Conservation (phyloP, 2,329 filamentous ascomycete genomes). For the Aspergillus hiratsukae region DNA sequence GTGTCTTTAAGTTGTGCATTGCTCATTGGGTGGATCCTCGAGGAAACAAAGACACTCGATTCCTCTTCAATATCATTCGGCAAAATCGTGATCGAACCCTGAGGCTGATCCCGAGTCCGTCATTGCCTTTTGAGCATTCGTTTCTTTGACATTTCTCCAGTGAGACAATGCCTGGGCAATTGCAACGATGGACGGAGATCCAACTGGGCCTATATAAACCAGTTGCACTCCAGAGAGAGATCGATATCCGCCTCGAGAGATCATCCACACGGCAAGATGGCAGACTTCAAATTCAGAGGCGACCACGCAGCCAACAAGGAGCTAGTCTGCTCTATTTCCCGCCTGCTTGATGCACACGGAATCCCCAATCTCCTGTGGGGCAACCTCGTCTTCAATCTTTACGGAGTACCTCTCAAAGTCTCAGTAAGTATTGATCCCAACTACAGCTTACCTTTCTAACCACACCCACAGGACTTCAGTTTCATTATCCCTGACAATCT, state of each 20-base stretch:
- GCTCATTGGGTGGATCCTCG: neutral
- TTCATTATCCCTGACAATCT: neutral
- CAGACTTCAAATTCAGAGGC: neutral
- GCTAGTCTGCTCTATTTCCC: neutral
- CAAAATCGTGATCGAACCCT: neutral
- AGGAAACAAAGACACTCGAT: neutral
- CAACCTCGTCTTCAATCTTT: neutral
- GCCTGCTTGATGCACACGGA: neutral
- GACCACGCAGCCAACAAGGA: neutral
- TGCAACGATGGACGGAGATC: neutral
- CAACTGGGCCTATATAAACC: neutral
- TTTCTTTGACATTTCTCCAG: neutral
- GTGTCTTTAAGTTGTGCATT: neutral
- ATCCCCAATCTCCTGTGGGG: neutral
- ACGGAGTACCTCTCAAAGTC: neutral
- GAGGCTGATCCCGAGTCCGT: neutral
- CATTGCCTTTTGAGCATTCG: neutral
- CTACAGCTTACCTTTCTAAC: neutral
- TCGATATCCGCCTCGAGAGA: neutral
- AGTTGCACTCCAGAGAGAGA: neutral
- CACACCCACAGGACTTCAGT: neutral
- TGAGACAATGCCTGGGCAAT: neutral
- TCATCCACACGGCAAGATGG: neutral
- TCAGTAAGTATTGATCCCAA: neutral
- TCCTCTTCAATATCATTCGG: neutral